A percentile compares a stretch with the other conserved stretches of the same genome.
phyloP scores from a whole-genome alignment of 1,139 yeast genomes.

The Trichomonascaceae sp. region DNA sequence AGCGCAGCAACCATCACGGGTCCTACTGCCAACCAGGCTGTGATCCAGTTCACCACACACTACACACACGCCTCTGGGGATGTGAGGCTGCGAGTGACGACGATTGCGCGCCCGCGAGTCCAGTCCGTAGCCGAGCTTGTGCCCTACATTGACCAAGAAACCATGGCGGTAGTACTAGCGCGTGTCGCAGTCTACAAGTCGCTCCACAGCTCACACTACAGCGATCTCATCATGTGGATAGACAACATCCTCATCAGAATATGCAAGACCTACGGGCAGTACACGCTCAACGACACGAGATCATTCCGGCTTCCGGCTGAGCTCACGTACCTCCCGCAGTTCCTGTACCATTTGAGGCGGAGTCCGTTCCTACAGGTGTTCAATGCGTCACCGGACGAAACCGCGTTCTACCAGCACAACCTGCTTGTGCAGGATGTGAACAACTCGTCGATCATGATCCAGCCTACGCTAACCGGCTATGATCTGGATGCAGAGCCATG shows the following conservation, averaged over 20 bases:
- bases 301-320: conserved; percentile 60
- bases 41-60: conserved; percentile 54
- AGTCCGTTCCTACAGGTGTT: conserved; percentile 59
- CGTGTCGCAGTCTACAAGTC: conserved; percentile 39
- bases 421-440: conserved; percentile 54
- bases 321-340: conserved; percentile 65
- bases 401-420: conserved; percentile 53
- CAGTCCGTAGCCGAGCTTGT: conserved; percentile 1
- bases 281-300: conserved; percentile 48
- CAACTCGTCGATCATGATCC: conserved; percentile 60
- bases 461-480: conserved; percentile 57
- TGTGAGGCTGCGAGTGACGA: conserved; percentile 49
- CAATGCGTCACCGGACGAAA: conserved; percentile 72
- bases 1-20: neutral
- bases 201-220: conserved; percentile 32
- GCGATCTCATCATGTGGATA: conserved; percentile 62
- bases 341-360: conserved; percentile 57
- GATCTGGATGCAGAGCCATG: conserved; percentile 45
- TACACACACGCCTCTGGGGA: conserved; percentile 46
- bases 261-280: conserved; percentile 69
- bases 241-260: conserved; percentile 63
- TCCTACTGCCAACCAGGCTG: conserved; percentile 32
- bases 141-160: conserved; percentile 43
- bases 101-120: conserved; percentile 9
- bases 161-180: conserved; percentile 51